Base-by-base conservation (phyloP, 148 eudicot genomes). In the Chenopodium suecicum region DNA sequence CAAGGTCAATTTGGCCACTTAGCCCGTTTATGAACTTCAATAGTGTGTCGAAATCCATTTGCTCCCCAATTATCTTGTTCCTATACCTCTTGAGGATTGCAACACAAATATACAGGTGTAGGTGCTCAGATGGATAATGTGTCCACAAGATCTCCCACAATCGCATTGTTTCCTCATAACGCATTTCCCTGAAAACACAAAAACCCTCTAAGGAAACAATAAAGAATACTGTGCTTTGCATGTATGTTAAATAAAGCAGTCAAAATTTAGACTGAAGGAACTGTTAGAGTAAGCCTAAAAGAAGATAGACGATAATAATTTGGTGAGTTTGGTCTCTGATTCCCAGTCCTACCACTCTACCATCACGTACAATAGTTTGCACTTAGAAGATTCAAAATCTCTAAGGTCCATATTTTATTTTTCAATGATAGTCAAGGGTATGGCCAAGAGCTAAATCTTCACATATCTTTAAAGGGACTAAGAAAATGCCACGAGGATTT, bases 71-170 rank as follows among this genome's bases (percentile, higher is more conserved):
- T 80, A 95, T 95, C 86, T 93, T 95, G 67, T 68, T 85, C 19
- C 98, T 88, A 34, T 92, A 75, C 75, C 90, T 86, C 87, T 94
- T 95, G 60, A 95, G 92, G 82, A 95, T 87, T 1, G 98, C 98
- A 32, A 91, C 92, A 75, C 99, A 94, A 64, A 91, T 84, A 37
- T 93, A 95, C 8, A 95, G 86, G 84, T 95, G 99, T 17, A 93
- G 86, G 85, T 95, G 99, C 89, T 93, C 99, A 4, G 95, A 89
- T 78, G 88, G 80, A 77, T 95, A 81, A 84, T 89, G 97, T 1
- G 98, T 90, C 99, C 99, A 95, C 34, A 95, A 81, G 4, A 93
- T 93, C 81, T 95, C 99, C 99, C 99, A 95, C 82, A 93, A 78
- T 31, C 89, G 87, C 92, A 95, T 80, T 60, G 95, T 92, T 80